Evolutionary conservation across 1,139 yeast species (phyloP), one percentile per base, ranked within the genome.

Genomic region (Insectozyma bohioensis): DNA sequence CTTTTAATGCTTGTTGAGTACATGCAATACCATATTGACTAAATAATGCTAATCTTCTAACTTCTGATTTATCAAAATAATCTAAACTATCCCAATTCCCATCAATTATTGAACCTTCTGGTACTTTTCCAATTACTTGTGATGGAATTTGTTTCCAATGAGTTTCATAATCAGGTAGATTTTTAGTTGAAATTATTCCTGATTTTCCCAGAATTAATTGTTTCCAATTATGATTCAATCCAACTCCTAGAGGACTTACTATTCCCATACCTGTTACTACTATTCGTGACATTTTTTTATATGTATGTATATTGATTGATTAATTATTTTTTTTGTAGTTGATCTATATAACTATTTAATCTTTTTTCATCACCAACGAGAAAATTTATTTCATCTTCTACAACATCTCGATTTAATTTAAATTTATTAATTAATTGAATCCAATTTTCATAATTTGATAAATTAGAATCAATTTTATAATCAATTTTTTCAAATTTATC

Each of bases 181-280:
- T 57, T 37, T 47, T 37, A 3, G 87, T 77, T 8, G 84, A 74
- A 1, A 75, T 58, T 6, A 83, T 49, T 0, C 90, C 90, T 27
- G 79, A 72, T 36, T 69, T 56, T 0, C 75, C 70, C 1, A 61
- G 58, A 2, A 81, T 47, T 6, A 82, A 57, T 15, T 62, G 64
- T 2, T 53, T 38, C 90, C 92, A 84, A 6, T 77, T 61, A 11
- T 54, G 57, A 11, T 51, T 49, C 4, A 67, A 71, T 1, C 90
- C 92, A 3, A 80, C 78, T 0, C 97, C 98, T 5, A 92, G 61
- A 0, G 98, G 98, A 1, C 95, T 76, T 1, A 90, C 76, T 24
- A 85, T 60, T 0, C 97, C 98, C 11, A 90, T 55, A 0, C 98
- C 98, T 0, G 98, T 92, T 1, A 92, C 81, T 1, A 92, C 97